Evolutionary conservation across 2,329 filamentous ascomycete species (phyloP).

Genomic region (Pyricularia sp.): DNA sequence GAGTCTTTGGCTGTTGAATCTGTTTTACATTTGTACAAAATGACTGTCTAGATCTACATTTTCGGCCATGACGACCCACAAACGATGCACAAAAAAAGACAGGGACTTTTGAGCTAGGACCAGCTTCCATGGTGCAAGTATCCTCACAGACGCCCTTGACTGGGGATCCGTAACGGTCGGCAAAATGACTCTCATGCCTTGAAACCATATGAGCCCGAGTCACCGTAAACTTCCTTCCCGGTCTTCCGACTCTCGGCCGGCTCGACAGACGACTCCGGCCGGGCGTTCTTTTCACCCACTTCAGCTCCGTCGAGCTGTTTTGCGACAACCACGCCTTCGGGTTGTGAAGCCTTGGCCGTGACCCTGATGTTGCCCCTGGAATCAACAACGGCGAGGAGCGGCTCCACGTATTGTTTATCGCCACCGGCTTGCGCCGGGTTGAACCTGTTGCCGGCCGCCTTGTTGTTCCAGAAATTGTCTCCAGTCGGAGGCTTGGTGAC

Average conservation of each 20-base stretch:
- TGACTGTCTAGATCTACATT: background rate
- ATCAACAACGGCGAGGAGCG: conserved; percentile 30
- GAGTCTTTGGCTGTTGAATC: background rate
- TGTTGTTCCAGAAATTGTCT: conserved; percentile 27
- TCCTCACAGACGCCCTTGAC: background rate
- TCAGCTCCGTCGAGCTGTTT: conserved; percentile 27
- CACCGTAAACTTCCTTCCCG: background rate
- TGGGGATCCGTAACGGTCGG: background rate
- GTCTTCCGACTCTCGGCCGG: background rate
- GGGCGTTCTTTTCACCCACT: conserved; percentile 11
- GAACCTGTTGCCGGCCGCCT: conserved; percentile 15
- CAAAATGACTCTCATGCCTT: background rate
- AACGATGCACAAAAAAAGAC: background rate
- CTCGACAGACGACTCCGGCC: background rate
- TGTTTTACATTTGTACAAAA: conserved; percentile 1
- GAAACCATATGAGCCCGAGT: background rate
- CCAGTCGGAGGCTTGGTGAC: conserved; percentile 28
- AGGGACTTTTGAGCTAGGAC: background rate
- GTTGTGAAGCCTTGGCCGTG: conserved; percentile 24
- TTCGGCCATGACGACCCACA: background rate
- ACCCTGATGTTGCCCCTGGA: conserved; percentile 36
- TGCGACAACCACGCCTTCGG: conserved; percentile 28
- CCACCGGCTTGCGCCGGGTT: conserved; percentile 37
- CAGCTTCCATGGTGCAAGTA: background rate
- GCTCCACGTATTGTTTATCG: conserved; percentile 38